A percentile compares a stretch with the other conserved stretches of the same genome.
Conservation (phyloP, 2,329 filamentous ascomycete genomes). For the Chrysoporthe puriensis region DNA sequence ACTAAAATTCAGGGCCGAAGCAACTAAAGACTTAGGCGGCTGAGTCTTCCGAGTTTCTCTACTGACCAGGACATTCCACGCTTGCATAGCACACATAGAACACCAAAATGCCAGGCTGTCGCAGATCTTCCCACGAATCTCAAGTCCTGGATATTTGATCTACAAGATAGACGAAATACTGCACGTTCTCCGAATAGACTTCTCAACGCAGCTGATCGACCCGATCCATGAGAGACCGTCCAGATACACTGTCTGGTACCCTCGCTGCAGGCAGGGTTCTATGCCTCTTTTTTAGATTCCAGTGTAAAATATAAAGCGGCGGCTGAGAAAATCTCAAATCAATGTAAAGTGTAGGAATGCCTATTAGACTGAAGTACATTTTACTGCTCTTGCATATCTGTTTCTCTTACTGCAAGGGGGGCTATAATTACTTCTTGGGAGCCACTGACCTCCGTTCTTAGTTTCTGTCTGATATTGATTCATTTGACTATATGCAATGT, state of each 20-base stretch:
- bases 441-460: not conserved
- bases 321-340: no score
- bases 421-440: not conserved
- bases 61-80: not conserved
- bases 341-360: no score
- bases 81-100: not conserved
- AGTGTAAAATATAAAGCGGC: no score
- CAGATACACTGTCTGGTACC: not conserved
- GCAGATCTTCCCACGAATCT: not conserved
- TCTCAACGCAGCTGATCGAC: not conserved
- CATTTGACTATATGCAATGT: not conserved
- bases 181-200: not conserved
- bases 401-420: not conserved
- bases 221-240: not conserved
- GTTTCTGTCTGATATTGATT: no score
- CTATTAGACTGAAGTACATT: no score
- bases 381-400: no score
- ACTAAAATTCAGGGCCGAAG: not conserved
- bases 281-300: no score
- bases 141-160: not conserved
- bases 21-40: not conserved
- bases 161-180: not conserved
- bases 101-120: not conserved
- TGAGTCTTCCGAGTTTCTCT: not conserved
- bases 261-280: not conserved